These are phyloP conservation scores for Peronospora belbahrii DNA, from an alignment of 352 stramenopile species.

Conservation along the genomic window DNA sequence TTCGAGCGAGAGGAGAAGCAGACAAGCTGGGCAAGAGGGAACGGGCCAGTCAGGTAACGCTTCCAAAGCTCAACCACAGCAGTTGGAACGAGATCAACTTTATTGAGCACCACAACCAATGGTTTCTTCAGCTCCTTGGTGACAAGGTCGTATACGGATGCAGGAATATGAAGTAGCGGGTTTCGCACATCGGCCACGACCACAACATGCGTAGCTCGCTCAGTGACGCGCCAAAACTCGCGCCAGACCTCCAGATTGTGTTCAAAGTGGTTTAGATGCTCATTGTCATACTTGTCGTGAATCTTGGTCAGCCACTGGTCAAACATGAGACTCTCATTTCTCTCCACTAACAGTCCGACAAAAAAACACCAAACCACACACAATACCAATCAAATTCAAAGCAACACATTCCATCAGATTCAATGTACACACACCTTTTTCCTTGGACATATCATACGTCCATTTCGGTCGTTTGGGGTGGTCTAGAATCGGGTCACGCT, in stretches of 20 bases:
- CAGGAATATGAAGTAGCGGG: conserved; percentile 71
- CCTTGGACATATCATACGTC: conserved; percentile 80
- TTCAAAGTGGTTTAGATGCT: conserved; percentile 82
- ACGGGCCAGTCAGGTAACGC: conserved; percentile 48
- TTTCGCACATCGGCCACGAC: conserved; percentile 77
- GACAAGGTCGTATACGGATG: conserved; percentile 74
- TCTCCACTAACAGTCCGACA: conserved; percentile 53
- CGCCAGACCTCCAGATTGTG: conserved; percentile 84
- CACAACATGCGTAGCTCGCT: conserved; percentile 73
- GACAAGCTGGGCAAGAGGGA: conserved; percentile 58
- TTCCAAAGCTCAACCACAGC: conserved; percentile 62
- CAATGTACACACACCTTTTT: conserved; percentile 42
- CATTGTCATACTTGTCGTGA: conserved; percentile 73
- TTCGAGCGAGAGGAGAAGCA: conserved; percentile 75
- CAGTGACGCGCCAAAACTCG: conserved; percentile 80
- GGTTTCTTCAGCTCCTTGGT: conserved; percentile 67
- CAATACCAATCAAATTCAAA: not conserved
- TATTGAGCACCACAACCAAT: conserved; percentile 81
- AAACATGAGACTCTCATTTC: conserved; percentile 81
- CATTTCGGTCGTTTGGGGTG: conserved; percentile 63
- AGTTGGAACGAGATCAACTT: conserved; percentile 70
- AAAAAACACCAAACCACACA: not conserved
- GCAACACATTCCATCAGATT: not conserved
- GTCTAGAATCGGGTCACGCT: conserved; percentile 58
- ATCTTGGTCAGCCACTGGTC: conserved; percentile 82